Evolutionary conservation across 345 rosid species (phyloP), one percentile per base, ranked within the genome.

Genomic region (Populus pruinosa): DNA sequence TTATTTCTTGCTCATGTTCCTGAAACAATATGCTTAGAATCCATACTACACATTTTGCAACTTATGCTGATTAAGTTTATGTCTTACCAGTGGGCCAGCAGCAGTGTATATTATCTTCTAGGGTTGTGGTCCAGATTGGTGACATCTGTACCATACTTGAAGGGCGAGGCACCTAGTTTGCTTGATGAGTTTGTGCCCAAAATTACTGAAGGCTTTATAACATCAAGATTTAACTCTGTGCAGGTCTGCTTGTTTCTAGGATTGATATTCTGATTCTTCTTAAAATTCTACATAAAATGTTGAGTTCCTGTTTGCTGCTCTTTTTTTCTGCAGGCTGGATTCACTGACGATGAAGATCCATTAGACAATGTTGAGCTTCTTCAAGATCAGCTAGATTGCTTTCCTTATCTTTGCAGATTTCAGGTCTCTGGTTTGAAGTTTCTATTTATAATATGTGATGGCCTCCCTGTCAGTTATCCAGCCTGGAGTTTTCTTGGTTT

Each of bases 41-140:
- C 75, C 65, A 41, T 76, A 16, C 72, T 82, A 1, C 69, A 35
- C 29, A 41, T 21, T 53, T 64, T 31, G 29, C 75, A 66, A 65
- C 41, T n/a, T 70, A 56, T 55, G 62, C 79, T 81, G 68, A 76
- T 81, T 69, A 76, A 25, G 53, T 77, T 77, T 76, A 21, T 72
- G 76, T 84, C 55, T 75, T 83, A 70, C 75, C 87, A 94, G 99
- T 96, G 99, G 99, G 99, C 99, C 79, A 96, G 97, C 84, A 96
- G 98, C 88, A 96, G 99, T 74, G 98, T 96, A 70, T 96, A 96
- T 88, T 92, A 94, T 83, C 97, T 96, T 71, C 81, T 96, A 81
- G 99, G 99, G 59, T 84, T 91, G 76, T 96, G 99, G 99, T 96
- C 98, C 64, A 91, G 97, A 86, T 83, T 93, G 86, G 99, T 93